Evolutionary conservation across 2,329 filamentous ascomycete species (phyloP).

Genomic region (Fusarium mangiferae): DNA sequence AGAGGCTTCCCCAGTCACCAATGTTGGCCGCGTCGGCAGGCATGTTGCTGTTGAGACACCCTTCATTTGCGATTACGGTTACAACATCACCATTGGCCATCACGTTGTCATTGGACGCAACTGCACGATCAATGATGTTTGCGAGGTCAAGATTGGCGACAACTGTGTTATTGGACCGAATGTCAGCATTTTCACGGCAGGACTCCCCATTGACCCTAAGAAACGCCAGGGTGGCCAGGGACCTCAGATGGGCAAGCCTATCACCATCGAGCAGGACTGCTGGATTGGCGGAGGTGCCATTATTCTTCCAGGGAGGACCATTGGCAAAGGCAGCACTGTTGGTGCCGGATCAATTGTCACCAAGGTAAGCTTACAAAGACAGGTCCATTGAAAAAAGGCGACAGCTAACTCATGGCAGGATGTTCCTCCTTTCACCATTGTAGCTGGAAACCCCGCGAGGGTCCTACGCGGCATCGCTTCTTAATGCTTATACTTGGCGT

Average conservation of each 20-base stretch:
- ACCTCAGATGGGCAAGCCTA: conserved; percentile 73
- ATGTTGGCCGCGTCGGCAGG: conserved; percentile 74
- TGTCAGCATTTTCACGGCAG: conserved; percentile 85
- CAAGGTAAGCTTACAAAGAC: conserved; percentile 61
- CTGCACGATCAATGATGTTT: conserved; percentile 89
- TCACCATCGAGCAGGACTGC: conserved; percentile 86
- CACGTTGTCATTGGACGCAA: conserved; percentile 85
- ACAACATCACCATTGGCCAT: conserved; percentile 89
- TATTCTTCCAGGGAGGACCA: conserved; percentile 81
- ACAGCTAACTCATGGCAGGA: conserved; percentile 54
- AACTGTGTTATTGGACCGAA: conserved; percentile 82
- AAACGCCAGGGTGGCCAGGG: conserved; percentile 79
- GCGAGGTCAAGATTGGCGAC: conserved; percentile 82
- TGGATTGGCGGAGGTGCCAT: conserved; percentile 83
- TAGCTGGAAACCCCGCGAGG: conserved; percentile 75
- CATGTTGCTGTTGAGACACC: conserved; percentile 85
- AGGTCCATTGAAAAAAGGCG: background rate
- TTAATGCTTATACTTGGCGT: conserved; percentile 35
- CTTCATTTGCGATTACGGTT: conserved; percentile 94
- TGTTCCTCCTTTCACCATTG: conserved; percentile 74
- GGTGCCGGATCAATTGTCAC: conserved; percentile 89
- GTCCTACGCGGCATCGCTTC: conserved; percentile 57
- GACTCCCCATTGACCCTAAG: conserved; percentile 77
- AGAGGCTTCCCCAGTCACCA: conserved; percentile 61
- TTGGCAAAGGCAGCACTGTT: conserved; percentile 82